Base-by-base conservation (phyloP, 2,329 filamentous ascomycete genomes). In the Myriosclerotinia duriaeana region DNA sequence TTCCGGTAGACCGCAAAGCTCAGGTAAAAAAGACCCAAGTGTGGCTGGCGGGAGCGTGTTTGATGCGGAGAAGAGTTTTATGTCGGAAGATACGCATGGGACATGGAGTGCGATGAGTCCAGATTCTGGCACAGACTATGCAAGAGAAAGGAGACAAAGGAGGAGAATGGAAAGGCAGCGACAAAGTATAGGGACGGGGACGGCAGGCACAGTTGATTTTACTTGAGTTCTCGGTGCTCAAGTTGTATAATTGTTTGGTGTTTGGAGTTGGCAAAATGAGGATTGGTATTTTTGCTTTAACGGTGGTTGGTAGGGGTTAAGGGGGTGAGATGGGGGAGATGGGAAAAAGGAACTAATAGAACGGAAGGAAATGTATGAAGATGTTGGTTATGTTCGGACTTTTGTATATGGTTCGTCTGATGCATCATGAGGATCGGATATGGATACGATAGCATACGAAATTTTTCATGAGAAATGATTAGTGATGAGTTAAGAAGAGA, bases 91-190 rank as follows among this genome's bases (percentile, higher is more conserved):
- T 30, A 75, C 73, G 55, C 74, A 74, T 66, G 75, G 70, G 7
- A 75, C 75, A 11, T 77, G 74, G 75, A 74, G 72, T 63, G 75
- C 67, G 12, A 74, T 77, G 72, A 76, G 74, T 65, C 72, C 73
- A 17, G 69, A 66, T 67, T 66, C 67, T 11, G 69, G 71, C 64
- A 64, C 50, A 15, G 71, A 66, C 40, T 78, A 78, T 55, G 76
- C 77, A 20, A 84, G 83, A 6, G 82, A 87, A 66, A 82, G 84
- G 67, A 78, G 86, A 69, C 75, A 84, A 70, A 78, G 86, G 74
- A 81, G 86, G 72, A 80, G 86, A 70, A 74, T 82, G 68, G 86
- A 89, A 76, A 79, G 86, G 64, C 60, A 54, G 71, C 79, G 86
- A 36, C 58, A 50, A 38, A 61, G 46, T 61, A 26, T 61, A 61